phyloP scores from a whole-genome alignment of 176 grass and related monocot genomes.

The Avena atlantica region DNA sequence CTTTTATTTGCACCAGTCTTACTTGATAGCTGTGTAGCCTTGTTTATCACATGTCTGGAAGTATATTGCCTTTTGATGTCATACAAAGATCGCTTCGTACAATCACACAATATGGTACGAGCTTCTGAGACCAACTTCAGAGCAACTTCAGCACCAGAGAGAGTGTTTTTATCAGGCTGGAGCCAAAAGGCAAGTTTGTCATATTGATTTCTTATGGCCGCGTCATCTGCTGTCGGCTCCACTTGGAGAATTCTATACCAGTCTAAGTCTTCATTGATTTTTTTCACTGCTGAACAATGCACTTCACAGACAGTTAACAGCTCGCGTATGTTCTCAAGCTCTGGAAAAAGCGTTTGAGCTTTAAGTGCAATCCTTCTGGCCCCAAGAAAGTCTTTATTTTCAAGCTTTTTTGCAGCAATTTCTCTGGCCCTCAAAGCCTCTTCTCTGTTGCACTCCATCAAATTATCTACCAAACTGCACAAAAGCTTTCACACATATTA shows the following conservation, averaged over 20 bases:
- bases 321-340: slow-evolving; percentile 65
- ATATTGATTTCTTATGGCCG: slow-evolving; percentile 63
- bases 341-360: slow-evolving; percentile 69
- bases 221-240: slow-evolving; percentile 48
- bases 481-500: slow-evolving; percentile 23
- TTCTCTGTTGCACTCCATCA: slow-evolving; percentile 80
- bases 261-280: slow-evolving; percentile 50
- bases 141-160: slow-evolving; percentile 71
- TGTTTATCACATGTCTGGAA: slow-evolving; percentile 1
- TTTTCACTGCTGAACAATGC: slow-evolving; percentile 56
- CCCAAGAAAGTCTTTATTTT: slow-evolving; percentile 55
- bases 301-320: slow-evolving; percentile 68
- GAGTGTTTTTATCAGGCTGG: slow-evolving; percentile 74
- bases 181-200: slow-evolving; percentile 65
- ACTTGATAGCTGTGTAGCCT: background rate
- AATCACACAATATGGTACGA: slow-evolving; percentile 51
- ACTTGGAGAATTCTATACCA: slow-evolving; percentile 79
- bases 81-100: slow-evolving; percentile 51
- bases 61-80: slow-evolving; percentile 55
- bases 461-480: slow-evolving; percentile 2
- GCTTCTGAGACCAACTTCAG: slow-evolving; percentile 81
- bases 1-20: slow-evolving; percentile 32
- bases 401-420: slow-evolving; percentile 65
- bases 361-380: slow-evolving; percentile 65
- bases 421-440: slow-evolving; percentile 65